These are phyloP conservation scores for Rhynchospora tenuis DNA, from an alignment of 176 grass and related monocot genomes.

Conservation along the genomic window DNA sequence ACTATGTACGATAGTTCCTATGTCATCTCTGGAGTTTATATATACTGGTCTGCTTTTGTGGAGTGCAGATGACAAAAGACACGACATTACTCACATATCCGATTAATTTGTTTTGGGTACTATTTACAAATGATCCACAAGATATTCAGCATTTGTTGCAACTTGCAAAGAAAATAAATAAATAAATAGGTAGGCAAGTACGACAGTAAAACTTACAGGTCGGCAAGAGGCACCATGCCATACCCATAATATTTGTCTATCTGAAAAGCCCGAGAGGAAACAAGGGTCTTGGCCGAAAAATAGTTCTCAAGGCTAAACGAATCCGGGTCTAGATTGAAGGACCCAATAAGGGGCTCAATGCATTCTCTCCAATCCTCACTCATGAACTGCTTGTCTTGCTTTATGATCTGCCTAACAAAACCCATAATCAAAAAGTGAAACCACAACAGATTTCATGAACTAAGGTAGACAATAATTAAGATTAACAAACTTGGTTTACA, in stretches of 20 bases:
- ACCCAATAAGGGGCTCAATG: slow-evolving; percentile 58
- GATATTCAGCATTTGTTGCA: neutral
- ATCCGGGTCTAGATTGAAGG: slow-evolving; percentile 46
- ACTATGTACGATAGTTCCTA: neutral
- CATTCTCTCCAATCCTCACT: slow-evolving; percentile 85
- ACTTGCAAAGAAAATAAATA: neutral
- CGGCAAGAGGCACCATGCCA: slow-evolving; percentile 95
- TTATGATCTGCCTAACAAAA: slow-evolving; percentile 80
- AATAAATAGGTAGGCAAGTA: neutral
- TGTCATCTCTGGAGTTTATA: neutral
- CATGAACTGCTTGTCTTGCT: slow-evolving; percentile 66
- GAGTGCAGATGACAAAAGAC: neutral
- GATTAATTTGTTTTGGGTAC: neutral
- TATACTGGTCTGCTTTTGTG: neutral
- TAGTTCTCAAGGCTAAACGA: slow-evolving; percentile 74
- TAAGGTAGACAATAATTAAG: neutral
- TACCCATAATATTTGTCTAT: slow-evolving; percentile 69
- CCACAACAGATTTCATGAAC: neutral
- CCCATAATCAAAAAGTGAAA: neutral
- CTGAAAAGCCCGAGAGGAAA: slow-evolving; percentile 80
- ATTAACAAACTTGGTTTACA: neutral
- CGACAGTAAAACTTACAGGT: slow-evolving; percentile 63
- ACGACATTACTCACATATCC: neutral
- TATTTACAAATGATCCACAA: neutral
- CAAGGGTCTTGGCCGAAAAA: slow-evolving; percentile 73